Conservation (phyloP, 352 stramenopile species). For the Pythium periplocum region DNA sequence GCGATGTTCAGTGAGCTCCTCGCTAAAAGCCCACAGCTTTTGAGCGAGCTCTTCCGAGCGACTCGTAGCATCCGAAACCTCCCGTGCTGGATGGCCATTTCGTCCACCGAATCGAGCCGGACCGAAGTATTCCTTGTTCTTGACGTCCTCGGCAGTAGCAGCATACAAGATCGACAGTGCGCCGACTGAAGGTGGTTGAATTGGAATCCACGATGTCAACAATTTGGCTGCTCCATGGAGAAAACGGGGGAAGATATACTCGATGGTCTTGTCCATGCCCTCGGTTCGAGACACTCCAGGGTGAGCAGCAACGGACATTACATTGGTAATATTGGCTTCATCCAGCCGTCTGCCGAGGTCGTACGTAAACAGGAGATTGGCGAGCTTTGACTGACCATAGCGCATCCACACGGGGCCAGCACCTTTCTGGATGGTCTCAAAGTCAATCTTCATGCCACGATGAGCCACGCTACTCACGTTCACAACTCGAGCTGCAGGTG, state of each 20-base stretch:
- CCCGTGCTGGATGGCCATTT: slow-evolving; percentile 29
- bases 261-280: slow-evolving; percentile 21
- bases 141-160: slow-evolving; percentile 20
- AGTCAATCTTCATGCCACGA: slow-evolving; percentile 12
- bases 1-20: no score
- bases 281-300: slow-evolving; percentile 35
- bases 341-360: slow-evolving; percentile 36
- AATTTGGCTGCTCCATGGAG: no score
- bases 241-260: no score
- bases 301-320: slow-evolving; percentile 24
- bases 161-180: slow-evolving; percentile 38
- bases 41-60: no score
- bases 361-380: slow-evolving; percentile 42
- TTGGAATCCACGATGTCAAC: no score
- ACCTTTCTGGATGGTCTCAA: slow-evolving; percentile 8
- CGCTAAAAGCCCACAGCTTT: no score
- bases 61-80: slow-evolving; percentile 14
- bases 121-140: slow-evolving; percentile 28
- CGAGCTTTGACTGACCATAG: slow-evolving; percentile 42
- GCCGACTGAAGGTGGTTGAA: slow-evolving; percentile 5
- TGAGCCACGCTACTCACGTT: slow-evolving; percentile 41
- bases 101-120: slow-evolving; percentile 17
- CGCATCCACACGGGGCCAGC: slow-evolving; percentile 31
- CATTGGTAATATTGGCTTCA: slow-evolving; percentile 13
- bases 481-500: neutral